Percentiles rank a stretch among this genome's conserved stretches.
Evolutionary conservation across 768 basidiomycete species (phyloP).

Genomic region (Coprinellus micaceus): DNA sequence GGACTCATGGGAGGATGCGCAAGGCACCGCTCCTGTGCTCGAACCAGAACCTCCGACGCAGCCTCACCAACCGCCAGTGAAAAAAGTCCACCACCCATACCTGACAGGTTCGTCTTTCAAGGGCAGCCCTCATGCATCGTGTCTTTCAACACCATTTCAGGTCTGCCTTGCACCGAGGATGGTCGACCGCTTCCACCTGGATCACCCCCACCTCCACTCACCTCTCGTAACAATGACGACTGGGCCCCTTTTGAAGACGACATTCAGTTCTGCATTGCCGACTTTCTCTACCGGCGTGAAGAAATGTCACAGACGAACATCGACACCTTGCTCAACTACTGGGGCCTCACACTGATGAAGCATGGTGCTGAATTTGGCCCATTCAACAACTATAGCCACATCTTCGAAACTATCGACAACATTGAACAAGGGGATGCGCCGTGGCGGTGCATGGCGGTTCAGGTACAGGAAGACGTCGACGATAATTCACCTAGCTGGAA

Average conservation of each 20-base stretch:
- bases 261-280: slow-evolving; percentile 12
- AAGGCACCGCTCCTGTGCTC: too few species aligned
- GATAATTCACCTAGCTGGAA: background rate
- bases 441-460: slow-evolving; percentile 31
- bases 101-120: background rate
- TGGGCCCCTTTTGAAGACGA: slow-evolving; percentile 15
- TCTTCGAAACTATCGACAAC: slow-evolving; percentile 32
- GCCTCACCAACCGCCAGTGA: too few species aligned
- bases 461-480: slow-evolving; percentile 14
- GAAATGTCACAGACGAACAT: slow-evolving; percentile 21
- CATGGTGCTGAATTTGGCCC: slow-evolving; percentile 21
- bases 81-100: background rate
- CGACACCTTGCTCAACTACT: slow-evolving; percentile 24
- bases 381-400: slow-evolving; percentile 26
- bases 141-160: too few species aligned
- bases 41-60: too few species aligned
- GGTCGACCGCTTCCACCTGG: background rate
- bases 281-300: slow-evolving; percentile 16
- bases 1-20: too few species aligned
- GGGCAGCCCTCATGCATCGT: background rate
- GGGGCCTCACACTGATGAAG: slow-evolving; percentile 16
- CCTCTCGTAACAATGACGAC: background rate
- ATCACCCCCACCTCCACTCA: background rate
- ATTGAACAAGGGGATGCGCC: slow-evolving; percentile 31
- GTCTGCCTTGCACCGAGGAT: too few species aligned